Base-by-base conservation (phyloP, 768 basidiomycete genomes). In the Pleurotus djamor region DNA sequence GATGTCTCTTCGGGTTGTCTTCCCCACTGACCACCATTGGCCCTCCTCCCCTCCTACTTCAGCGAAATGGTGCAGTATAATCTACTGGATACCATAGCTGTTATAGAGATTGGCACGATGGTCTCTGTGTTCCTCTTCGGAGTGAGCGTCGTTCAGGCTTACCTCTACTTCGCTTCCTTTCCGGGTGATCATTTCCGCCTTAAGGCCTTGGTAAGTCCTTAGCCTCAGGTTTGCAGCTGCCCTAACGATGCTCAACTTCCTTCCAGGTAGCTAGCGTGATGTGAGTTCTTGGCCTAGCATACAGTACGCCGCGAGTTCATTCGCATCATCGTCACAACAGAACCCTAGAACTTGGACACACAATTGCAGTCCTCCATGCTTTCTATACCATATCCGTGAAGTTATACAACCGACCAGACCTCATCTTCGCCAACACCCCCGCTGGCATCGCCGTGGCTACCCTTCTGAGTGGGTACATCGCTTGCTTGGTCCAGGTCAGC, bases 371-470 rank as follows among this genome's bases (percentile, higher is more conserved):
- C 8, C 62, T 63, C 36, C 67, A 67, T 48, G 68, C 68, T 5
- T 64, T 74, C 17, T 75, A 75, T 58, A 64, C 62, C 4, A 62
- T 68, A 45, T 74, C 73, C 0, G 68, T 76, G 34, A 62, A 61
- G 6, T 57, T 60, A 2, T 70, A 68, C 3, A 67, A 67, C 2
- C 36, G 61, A n/a, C 67, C 69, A 3, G 61, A 70, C 45, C 60
- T 13, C 2, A 2, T 50, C 62, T 7, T 52, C 68, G 10, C 62
- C 58, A n/a, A 66, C 61, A 5, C 66, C 68, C 60, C 59, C 58
- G 41, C 34, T 38, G 61, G 66, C 37, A 58, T 69, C 45, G 60
- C 63, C 13, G 54, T 66, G 2, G 65, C 63, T 10, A 64, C 67
- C 1, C 59, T 72, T 4, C 59, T 73, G 21, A 71, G 72, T 21